Conservation (phyloP, 2,329 filamentous ascomycete genomes). For the Cytospora paraplurivora region DNA sequence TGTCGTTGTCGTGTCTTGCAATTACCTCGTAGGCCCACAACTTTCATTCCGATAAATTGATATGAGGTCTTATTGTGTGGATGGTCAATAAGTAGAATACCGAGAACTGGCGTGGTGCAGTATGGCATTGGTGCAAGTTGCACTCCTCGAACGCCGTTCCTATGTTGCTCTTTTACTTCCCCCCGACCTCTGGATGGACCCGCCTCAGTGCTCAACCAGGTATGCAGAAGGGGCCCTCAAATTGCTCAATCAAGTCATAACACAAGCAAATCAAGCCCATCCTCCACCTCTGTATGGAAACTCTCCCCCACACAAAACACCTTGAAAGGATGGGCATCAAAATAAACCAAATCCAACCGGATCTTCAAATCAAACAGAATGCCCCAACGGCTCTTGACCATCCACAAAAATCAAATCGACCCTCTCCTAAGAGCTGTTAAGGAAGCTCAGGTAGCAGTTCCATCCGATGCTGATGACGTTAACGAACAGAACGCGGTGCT, state of each 20-base stretch:
- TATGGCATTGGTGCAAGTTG: conserved; percentile 7
- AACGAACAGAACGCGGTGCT: conserved; percentile 82
- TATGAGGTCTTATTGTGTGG: not conserved
- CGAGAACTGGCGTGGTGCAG: conserved; percentile 34
- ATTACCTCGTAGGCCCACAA: not conserved
- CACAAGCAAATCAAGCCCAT: not conserved
- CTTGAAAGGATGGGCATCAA: not conserved
- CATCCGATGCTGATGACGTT: conserved; percentile 74
- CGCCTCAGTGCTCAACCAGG: too few relatives aligned
- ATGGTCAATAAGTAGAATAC: not conserved
- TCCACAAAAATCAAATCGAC: not conserved
- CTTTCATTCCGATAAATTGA: not conserved
- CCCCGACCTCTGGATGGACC: not conserved
- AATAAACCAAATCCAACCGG: not conserved
- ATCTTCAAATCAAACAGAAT: too few relatives aligned
- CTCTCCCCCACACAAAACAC: not conserved
- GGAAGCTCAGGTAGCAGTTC: conserved; percentile 66
- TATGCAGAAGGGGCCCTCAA: conserved; percentile 9
- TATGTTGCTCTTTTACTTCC: conserved; percentile 16
- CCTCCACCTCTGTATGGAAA: not conserved
- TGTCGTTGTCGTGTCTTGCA: not conserved
- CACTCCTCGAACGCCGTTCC: conserved; percentile 14
- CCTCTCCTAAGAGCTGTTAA: conserved; percentile 50
- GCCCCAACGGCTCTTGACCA: not conserved
- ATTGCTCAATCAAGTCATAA: not conserved